These are phyloP conservation scores for Globisporangium megalacanthum DNA, from an alignment of 352 stramenopile genomes.

Conservation along the genomic window DNA sequence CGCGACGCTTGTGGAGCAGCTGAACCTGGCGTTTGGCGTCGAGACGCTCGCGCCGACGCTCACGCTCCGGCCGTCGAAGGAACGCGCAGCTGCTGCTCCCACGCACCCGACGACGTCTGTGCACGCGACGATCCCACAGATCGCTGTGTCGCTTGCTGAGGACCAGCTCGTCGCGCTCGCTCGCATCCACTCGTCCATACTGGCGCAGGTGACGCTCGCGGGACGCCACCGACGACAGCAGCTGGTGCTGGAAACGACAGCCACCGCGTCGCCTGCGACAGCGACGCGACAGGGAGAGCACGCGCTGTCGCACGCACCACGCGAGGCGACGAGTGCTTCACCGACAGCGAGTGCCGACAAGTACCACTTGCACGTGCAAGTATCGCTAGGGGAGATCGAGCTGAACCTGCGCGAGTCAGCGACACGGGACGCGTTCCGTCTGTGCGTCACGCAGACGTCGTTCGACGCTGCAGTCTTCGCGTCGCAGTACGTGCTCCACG, in stretches of 20 bases:
- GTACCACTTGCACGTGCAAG: conserved; percentile 40
- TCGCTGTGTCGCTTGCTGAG: conserved; percentile 11
- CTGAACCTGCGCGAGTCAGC: conserved; percentile 45
- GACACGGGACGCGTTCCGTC: conserved; percentile 42
- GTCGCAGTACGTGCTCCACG: conserved; percentile 41
- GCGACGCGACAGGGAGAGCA: not conserved
- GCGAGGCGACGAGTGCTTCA: not conserved
- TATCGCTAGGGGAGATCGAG: conserved; percentile 46
- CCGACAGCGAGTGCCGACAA: conserved; percentile 20
- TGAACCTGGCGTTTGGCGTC: conserved; percentile 52
- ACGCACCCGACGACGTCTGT: conserved; percentile 7
- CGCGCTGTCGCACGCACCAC: not conserved
- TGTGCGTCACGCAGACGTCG: conserved; percentile 40
- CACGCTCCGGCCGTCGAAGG: conserved; percentile 3
- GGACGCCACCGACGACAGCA: conserved; percentile 2
- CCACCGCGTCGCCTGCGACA: not conserved
- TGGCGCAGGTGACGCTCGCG: conserved; percentile 6
- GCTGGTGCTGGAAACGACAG: not conserved
- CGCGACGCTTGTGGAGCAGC: conserved; percentile 48
- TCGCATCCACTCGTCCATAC: conserved; percentile 18
- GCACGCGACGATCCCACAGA: conserved; percentile 18
- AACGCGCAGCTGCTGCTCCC: not conserved
- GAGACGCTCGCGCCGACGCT: conserved; percentile 26
- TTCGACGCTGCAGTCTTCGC: conserved; percentile 43
- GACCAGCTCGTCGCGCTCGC: conserved; percentile 14